These are phyloP conservation scores for Brettanomyces naardenensis DNA, from an alignment of 805 yeast species.

Conservation along the genomic window DNA sequence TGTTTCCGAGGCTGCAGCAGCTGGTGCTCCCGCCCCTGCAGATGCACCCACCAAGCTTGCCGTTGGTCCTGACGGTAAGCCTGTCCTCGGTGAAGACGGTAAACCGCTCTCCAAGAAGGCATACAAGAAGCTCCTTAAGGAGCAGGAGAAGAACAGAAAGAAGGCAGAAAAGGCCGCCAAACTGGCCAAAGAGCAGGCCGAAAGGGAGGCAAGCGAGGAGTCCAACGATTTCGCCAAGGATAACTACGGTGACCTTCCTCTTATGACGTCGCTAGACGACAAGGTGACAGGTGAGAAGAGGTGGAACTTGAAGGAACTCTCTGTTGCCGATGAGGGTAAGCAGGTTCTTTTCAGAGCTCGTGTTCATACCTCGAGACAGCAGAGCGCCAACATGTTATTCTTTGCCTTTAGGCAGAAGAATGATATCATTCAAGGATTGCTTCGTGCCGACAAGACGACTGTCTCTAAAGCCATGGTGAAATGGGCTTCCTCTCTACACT, in stretches of 20 bases:
- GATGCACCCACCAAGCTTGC: conserved; percentile 6
- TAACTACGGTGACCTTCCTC: conserved; percentile 83
- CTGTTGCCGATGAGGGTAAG: conserved; percentile 61
- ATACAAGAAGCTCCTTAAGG: conserved; percentile 87
- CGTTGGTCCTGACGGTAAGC: conserved; percentile 14
- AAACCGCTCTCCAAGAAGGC: conserved; percentile 90
- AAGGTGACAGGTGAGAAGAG: conserved; percentile 62
- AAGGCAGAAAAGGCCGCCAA: conserved; percentile 90
- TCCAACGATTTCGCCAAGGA: conserved; percentile 83
- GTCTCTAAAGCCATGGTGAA: conserved; percentile 94
- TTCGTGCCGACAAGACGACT: conserved; percentile 61
- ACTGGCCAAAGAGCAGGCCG: conserved; percentile 79
- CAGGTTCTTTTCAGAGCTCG: conserved; percentile 87
- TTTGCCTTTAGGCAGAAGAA: conserved; percentile 88
- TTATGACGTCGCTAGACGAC: conserved; percentile 55
- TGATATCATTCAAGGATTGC: conserved; percentile 72
- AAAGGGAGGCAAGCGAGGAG: conserved; percentile 54
- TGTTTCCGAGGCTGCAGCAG: conserved; percentile 17
- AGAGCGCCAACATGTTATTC: conserved; percentile 91
- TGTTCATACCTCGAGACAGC: conserved; percentile 87
- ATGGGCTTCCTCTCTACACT: conserved; percentile 81
- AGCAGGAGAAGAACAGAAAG: conserved; percentile 84
- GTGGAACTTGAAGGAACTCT: conserved; percentile 45
- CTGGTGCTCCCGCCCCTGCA: conserved; percentile 17
- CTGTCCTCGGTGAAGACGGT: conserved; percentile 48